Conservation (phyloP, 2,329 filamentous ascomycete species). For the Trichoderma guizhouense region DNA sequence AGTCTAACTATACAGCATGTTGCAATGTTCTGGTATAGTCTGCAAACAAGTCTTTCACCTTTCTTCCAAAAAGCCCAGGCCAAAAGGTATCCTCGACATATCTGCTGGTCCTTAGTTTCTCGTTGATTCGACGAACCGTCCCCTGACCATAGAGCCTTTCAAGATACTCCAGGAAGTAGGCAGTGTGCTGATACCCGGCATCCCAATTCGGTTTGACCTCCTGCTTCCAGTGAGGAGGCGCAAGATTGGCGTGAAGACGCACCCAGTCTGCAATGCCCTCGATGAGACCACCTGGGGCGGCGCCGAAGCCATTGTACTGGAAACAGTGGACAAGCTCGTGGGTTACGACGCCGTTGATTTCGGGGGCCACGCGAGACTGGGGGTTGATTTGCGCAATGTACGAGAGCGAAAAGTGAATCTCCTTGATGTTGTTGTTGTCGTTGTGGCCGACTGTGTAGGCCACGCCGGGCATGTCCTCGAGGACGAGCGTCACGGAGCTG, state of each 20-base stretch:
- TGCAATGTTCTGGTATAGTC: constrained; percentile 56
- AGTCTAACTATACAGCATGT: neutral
- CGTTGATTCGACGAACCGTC: constrained; percentile 63
- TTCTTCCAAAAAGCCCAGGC: constrained; percentile 63
- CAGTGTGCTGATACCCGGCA: constrained; percentile 84
- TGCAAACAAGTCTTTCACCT: constrained; percentile 68
- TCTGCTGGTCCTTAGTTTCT: constrained; percentile 57
- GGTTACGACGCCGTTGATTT: constrained; percentile 79
- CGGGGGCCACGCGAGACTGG: constrained; percentile 43
- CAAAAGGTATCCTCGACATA: constrained; percentile 67
- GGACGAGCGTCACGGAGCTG: constrained; percentile 78
- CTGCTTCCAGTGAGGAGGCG: constrained; percentile 79
- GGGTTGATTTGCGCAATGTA: constrained; percentile 60
- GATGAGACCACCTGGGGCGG: constrained; percentile 71
- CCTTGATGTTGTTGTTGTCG: constrained; percentile 82
- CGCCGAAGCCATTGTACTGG: constrained; percentile 67
- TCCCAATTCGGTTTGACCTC: constrained; percentile 68
- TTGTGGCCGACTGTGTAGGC: constrained; percentile 83
- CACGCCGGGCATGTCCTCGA: constrained; percentile 77
- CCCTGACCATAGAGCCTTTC: constrained; percentile 62
- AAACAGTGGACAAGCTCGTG: constrained; percentile 96
- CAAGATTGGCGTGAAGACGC: constrained; percentile 67
- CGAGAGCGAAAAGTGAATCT: constrained; percentile 79
- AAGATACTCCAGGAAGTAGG: constrained; percentile 84
- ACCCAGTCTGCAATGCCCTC: constrained; percentile 96